Evolutionary conservation across 2,329 filamentous ascomycete genomes (phyloP).

Genomic region (Rasamsonia emersonii): DNA sequence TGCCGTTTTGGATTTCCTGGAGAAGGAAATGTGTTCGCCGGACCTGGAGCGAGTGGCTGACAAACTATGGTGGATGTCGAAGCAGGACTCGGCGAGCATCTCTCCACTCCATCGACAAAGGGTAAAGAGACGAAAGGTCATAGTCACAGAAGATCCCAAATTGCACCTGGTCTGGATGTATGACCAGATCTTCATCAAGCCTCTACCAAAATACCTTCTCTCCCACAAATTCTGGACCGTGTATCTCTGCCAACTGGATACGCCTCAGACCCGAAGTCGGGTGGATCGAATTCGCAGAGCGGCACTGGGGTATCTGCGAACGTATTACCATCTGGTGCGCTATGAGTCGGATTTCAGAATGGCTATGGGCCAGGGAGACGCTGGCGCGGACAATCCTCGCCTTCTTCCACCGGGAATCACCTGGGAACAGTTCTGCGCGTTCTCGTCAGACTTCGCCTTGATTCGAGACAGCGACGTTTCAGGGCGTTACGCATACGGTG

Average conservation of each 20-base stretch:
- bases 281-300: conserved; percentile 2
- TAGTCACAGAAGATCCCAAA: conserved; percentile 32
- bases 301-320: conserved; percentile 10
- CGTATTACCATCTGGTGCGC: conserved; percentile 11
- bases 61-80: conserved; percentile 1
- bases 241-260: too few species aligned
- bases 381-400: too few species aligned
- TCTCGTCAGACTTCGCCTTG: conserved; percentile 8
- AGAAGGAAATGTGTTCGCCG: background rate
- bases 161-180: conserved; percentile 35
- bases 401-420: conserved; percentile 16
- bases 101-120: conserved; percentile 29
- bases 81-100: conserved; percentile 1
- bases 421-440: conserved; percentile 12
- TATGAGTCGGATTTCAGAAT: conserved; percentile 15
- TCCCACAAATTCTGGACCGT: conserved; percentile 14
- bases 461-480: conserved; percentile 20
- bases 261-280: too few species aligned
- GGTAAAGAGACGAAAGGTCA: conserved; percentile 29
- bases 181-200: conserved; percentile 33
- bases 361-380: conserved; percentile 19
- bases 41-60: background rate
- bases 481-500: conserved; percentile 20
- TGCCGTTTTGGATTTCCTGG: background rate
- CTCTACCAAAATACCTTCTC: conserved; percentile 23